Conservation (phyloP, 2,329 filamentous ascomycete species). For the Aspergillus brunneoviolaceus region DNA sequence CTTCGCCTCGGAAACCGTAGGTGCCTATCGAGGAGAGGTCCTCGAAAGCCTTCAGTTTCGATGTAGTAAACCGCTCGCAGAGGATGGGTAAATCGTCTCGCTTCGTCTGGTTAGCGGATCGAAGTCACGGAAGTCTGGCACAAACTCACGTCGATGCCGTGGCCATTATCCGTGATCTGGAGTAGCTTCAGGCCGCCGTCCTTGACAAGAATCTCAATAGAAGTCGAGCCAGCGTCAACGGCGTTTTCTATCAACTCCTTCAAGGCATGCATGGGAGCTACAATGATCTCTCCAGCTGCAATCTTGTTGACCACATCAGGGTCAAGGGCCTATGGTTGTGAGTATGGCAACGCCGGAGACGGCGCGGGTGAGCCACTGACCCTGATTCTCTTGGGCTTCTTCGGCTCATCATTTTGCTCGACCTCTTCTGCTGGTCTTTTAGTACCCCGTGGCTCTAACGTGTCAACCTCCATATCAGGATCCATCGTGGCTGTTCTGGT, state of each 20-base stretch:
- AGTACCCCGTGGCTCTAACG: constrained; percentile 37
- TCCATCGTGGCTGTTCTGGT: constrained; percentile 8
- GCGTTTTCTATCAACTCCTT: constrained; percentile 98
- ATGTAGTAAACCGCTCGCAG: constrained; percentile 95
- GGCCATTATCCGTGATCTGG: constrained; percentile 96
- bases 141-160: constrained; percentile 78
- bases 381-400: constrained; percentile 52
- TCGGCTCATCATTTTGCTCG: constrained; percentile 40
- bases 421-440: constrained; percentile 48
- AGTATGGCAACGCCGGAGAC: constrained; percentile 6
- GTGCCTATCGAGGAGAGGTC: constrained; percentile 87
- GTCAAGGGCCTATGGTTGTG: constrained; percentile 67
- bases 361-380: constrained; percentile 16
- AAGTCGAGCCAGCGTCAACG: constrained; percentile 93
- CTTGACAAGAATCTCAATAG: constrained; percentile 86
- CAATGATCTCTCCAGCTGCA: constrained; percentile 95
- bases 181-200: constrained; percentile 92
- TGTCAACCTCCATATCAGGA: constrained; percentile 46
- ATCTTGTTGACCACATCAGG: constrained; percentile 98
- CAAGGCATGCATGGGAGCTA: constrained; percentile 90
- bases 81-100: constrained; percentile 88
- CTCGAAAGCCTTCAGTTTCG: constrained; percentile 90
- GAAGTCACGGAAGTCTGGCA: not conserved
- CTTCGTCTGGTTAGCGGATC: constrained; percentile 46
- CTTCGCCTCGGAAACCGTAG: constrained; percentile 97